A percentile compares a stretch with the other conserved stretches of the same genome.
phyloP scores from a whole-genome alignment of 306 rosid genomes.

The Fagus sylvatica region DNA sequence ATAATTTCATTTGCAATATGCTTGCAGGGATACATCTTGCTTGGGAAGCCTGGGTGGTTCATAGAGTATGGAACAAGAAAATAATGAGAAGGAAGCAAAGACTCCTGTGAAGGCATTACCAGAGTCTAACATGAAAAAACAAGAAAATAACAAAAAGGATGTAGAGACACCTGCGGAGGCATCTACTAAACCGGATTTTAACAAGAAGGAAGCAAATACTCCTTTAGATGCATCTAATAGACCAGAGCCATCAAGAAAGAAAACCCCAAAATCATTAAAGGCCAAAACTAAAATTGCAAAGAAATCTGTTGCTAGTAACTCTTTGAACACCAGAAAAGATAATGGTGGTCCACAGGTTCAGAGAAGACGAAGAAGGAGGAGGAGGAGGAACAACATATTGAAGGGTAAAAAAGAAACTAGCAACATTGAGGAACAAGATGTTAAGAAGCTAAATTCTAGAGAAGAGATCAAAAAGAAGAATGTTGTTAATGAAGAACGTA shows the following conservation, averaged over 20 bases:
- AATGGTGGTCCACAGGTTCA: conserved; percentile 24
- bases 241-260: conserved; percentile 39
- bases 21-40: conserved; percentile 13
- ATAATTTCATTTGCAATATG: background rate
- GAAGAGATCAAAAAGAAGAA: conserved; percentile 31
- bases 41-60: background rate
- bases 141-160: background rate
- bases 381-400: conserved; percentile 10
- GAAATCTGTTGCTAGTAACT: conserved; percentile 41
- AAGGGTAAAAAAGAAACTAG: conserved; percentile 31
- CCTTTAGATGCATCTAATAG: conserved; percentile 20
- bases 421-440: conserved; percentile 26
- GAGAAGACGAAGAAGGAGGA: conserved; percentile 23
- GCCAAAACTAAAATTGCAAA: conserved; percentile 50
- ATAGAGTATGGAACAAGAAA: background rate
- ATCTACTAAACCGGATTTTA: conserved; percentile 2
- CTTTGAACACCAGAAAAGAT: conserved; percentile 19
- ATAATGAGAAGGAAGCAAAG: background rate
- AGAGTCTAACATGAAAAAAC: conserved; percentile 5
- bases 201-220: conserved; percentile 32
- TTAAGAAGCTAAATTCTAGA: conserved; percentile 23
- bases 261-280: conserved; percentile 42
- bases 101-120: conserved; percentile 9
- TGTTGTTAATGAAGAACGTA: conserved; percentile 22
- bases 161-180: conserved; percentile 26